A percentile compares a stretch with the other conserved stretches of the same genome.
Conservation (phyloP, 1,284 basidiomycete genomes). For the Waitea zeae region DNA sequence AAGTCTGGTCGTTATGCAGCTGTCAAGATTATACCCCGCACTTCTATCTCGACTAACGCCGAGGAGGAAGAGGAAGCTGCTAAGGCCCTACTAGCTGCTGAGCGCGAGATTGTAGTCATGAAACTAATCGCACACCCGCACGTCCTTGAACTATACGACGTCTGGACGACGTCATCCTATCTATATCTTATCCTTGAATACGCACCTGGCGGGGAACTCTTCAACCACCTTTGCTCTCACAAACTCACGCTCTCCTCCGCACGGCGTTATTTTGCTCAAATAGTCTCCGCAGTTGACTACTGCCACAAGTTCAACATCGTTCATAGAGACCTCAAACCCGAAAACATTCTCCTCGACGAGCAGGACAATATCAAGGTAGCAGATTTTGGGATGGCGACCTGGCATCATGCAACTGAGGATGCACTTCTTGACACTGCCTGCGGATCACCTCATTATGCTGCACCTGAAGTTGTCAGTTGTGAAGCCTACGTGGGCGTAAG, state of each 20-base stretch:
- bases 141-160: conserved; percentile 87
- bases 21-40: conserved; percentile 93
- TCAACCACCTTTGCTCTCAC: conserved; percentile 82
- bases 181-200: conserved; percentile 95
- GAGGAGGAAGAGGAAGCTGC: conserved; percentile 44
- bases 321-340: conserved; percentile 95
- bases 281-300: conserved; percentile 89
- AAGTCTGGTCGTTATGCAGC: conserved; percentile 85
- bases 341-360: conserved; percentile 82
- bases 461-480: conserved; percentile 87
- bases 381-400: conserved; percentile 98
- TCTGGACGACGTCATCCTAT: conserved; percentile 89
- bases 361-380: conserved; percentile 90
- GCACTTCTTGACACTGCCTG: conserved; percentile 80
- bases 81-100: conserved; percentile 63
- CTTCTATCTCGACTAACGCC: conserved; percentile 48
- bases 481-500: conserved; percentile 77
- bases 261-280: conserved; percentile 91
- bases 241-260: conserved; percentile 74
- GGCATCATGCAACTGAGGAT: conserved; percentile 43
- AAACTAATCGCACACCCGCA: conserved; percentile 97
- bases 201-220: conserved; percentile 92
- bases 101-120: conserved; percentile 98
- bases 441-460: conserved; percentile 93
- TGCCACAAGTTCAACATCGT: conserved; percentile 96